Evolutionary conservation across 148 eudicot genomes (phyloP), one percentile per base, ranked within the genome.

Genomic region (Fallopia convolvulus): DNA sequence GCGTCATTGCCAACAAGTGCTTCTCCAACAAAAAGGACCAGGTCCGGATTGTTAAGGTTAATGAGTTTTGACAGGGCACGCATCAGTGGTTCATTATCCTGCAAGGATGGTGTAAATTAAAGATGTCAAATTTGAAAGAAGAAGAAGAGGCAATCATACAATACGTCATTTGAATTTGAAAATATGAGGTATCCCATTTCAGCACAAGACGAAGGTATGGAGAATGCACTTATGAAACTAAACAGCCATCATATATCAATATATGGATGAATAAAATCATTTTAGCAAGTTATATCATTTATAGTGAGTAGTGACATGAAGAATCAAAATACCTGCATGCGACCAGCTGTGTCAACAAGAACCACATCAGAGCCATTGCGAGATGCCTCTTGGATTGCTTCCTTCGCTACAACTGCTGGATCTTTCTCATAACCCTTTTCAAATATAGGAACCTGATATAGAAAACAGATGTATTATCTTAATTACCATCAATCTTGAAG

Each of bases 371-470:
- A 92, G 75, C 97, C 94, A 91, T 83, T 92, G 76, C 92, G 86
- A 60, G 85, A 72, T 47, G 99, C 97, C 82, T 95, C 97, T 78
- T 90, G 97, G 48, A 95, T 93, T 60, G 97, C 97, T 89, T 95
- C 99, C 86, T 95, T 95, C 12, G 99, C 99, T 48, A 93, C 99
- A 80, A 92, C 73, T 55, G 99, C 99, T 53, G 97, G 97, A 88
- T 95, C 99, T 83, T 93, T 95, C 88, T 91, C 99, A 83, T 95
- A 95, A 61, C 99, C 99, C 86, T 92, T 95, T 93, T 95, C 99
- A 74, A 95, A 95, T 77, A 91, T 95, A 47, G 99, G 97, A 76
- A 95, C 86, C 99, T 95, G 82, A 58, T 72, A 81, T 63, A 55
- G 4, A 26, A 73, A 15, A 36, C 44, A 68, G 44, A 33, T 36